Conservation (phyloP, 257 asterid species). For the Jaltomata sinuosa region DNA sequence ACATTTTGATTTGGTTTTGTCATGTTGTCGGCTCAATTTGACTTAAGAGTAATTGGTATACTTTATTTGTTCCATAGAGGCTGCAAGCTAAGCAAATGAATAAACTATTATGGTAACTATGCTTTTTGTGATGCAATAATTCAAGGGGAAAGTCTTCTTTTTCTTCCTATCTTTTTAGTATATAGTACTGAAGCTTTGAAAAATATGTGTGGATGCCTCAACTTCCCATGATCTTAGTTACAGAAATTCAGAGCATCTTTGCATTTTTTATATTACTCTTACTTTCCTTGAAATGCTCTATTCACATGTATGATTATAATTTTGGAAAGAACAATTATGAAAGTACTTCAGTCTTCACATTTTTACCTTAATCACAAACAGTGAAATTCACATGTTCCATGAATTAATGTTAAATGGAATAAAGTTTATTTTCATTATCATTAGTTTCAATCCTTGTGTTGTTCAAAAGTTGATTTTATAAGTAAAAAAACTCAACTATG, state of each 20-base stretch:
- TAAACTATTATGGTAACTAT: not conserved
- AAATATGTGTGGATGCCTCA: not conserved
- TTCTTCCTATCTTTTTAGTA: not conserved
- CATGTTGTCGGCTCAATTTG: not conserved
- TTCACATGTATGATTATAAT: not conserved
- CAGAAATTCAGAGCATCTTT: not conserved
- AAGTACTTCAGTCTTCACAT: no score
- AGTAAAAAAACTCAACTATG: not conserved
- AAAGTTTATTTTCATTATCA: not conserved
- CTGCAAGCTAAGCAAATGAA: not conserved
- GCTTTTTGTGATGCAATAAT: not conserved
- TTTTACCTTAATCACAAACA: not conserved
- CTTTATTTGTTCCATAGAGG: not conserved
- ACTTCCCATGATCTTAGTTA: not conserved
- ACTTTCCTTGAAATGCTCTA: not conserved
- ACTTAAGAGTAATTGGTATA: not conserved
- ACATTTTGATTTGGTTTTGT: not conserved
- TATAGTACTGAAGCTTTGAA: not conserved
- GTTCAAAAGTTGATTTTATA: not conserved
- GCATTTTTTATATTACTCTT: not conserved
- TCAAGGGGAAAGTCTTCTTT: not conserved
- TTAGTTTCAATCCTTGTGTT: not conserved
- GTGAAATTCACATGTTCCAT: not conserved
- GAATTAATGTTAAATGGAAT: not conserved
- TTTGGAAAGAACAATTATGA: not conserved